Conservation (phyloP, 192 early-diverging fungal genomes). For the Ambispora gerdemannii region DNA sequence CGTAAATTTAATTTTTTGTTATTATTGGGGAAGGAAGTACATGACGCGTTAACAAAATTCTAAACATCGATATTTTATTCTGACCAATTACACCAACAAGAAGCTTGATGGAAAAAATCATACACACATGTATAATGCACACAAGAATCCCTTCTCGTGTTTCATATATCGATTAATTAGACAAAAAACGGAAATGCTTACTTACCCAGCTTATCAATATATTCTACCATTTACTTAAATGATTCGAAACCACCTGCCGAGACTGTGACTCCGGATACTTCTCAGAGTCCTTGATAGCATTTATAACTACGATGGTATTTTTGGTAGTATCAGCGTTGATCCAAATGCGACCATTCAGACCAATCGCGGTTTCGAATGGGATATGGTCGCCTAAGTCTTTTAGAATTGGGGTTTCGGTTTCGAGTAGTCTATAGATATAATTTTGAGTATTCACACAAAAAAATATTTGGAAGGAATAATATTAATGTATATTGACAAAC, state of each 20-base stretch:
- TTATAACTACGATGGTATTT: constrained; percentile 64
- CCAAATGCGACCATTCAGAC: constrained; percentile 95
- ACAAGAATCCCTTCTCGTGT: too few species aligned
- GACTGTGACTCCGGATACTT: neutral
- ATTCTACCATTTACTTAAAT: neutral
- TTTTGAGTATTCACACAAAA: neutral
- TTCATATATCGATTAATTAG: too few species aligned
- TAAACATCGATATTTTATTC: too few species aligned
- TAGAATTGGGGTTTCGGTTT: constrained; percentile 70
- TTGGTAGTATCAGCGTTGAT: constrained; percentile 62
- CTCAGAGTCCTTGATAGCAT: constrained; percentile 54
- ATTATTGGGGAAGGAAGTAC: too few species aligned
- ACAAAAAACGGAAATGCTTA: too few species aligned
- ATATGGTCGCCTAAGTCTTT: constrained; percentile 63
- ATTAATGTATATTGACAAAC: constrained; percentile 37
- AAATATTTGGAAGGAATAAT: neutral
- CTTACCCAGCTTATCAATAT: too few species aligned
- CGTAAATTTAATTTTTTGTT: too few species aligned
- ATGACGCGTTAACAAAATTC: too few species aligned
- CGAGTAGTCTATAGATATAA: constrained; percentile 54
- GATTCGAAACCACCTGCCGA: neutral
- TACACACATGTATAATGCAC: too few species aligned
- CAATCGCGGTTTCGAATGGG: constrained; percentile 86
- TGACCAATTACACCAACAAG: too few species aligned
- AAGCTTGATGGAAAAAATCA: too few species aligned